Percentiles rank a stretch among this genome's conserved stretches.
Evolutionary conservation across 352 stramenopile genomes (phyloP).

Genomic region (Phytophthora pistaciae): DNA sequence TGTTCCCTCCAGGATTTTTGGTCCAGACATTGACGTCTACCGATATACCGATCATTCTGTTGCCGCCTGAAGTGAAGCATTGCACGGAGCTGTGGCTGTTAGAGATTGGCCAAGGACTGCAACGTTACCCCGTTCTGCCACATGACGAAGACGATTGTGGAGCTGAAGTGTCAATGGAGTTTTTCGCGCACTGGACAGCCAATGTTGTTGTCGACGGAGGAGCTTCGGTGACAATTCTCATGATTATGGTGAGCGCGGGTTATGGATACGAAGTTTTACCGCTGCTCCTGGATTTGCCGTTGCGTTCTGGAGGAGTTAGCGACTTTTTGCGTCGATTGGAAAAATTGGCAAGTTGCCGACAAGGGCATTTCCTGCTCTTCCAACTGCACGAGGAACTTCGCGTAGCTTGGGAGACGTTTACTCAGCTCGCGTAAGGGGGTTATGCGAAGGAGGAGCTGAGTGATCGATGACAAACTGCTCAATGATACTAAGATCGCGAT

Average conservation of each 20-base stretch:
- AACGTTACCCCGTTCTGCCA: not conserved
- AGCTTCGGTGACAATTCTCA: not conserved
- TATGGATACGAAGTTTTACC: constrained; percentile 24
- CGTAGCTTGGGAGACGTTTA: not conserved
- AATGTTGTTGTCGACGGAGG: not conserved
- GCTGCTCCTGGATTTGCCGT: constrained; percentile 19
- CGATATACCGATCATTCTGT: not conserved
- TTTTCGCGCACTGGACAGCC: constrained; percentile 17
- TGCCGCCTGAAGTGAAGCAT: not conserved
- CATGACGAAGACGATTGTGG: not conserved
- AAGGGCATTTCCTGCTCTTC: not conserved
- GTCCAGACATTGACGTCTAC: not conserved
- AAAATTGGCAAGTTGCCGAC: not conserved
- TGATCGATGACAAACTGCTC: not conserved
- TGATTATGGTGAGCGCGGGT: constrained; percentile 12
- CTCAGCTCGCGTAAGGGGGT: not conserved
- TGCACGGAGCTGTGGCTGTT: constrained; percentile 7
- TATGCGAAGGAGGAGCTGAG: not conserved
- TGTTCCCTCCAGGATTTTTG: constrained; percentile 12
- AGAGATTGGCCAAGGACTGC: constrained; percentile 1
- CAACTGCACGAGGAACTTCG: constrained; percentile 15
- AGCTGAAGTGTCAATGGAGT: not conserved
- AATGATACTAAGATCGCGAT: not conserved
- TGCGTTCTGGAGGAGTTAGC: not conserved
- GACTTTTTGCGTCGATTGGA: constrained; percentile 12